These are phyloP conservation scores for Pseudogymnoascus destructans DNA, from an alignment of 2,329 filamentous ascomycete genomes.

Conservation along the genomic window DNA sequence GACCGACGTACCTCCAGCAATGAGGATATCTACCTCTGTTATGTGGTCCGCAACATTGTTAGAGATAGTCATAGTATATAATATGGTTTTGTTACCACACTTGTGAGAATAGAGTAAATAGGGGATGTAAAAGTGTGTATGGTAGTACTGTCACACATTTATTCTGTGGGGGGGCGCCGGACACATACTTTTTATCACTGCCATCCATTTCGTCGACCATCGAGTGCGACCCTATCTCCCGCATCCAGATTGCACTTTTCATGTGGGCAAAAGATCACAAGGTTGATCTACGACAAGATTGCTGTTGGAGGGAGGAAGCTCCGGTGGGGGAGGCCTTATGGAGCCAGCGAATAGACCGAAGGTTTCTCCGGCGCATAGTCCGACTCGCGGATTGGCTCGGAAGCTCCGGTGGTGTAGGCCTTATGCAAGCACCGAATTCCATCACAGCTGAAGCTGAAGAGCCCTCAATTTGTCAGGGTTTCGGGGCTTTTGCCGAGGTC, in stretches of 20 bases:
- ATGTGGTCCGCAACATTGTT: slow-evolving; percentile 12
- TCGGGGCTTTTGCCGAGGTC: no score
- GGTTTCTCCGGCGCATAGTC: no score
- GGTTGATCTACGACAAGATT: not conserved
- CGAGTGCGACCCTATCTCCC: not conserved
- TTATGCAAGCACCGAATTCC: no score
- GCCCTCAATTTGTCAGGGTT: no score
- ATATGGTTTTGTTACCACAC: not conserved
- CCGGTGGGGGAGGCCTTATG: no score
- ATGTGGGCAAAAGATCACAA: not conserved
- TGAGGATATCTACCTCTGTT: slow-evolving; percentile 6
- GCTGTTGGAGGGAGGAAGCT: no score
- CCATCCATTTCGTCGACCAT: not conserved
- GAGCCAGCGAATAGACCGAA: no score
- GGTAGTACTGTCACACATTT: not conserved
- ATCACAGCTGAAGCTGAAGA: no score
- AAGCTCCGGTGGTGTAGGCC: no score
- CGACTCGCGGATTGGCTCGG: no score
- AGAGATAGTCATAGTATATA: not conserved
- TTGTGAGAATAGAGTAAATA: not conserved
- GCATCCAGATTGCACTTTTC: not conserved
- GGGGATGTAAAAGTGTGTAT: not conserved
- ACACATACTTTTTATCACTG: not conserved
- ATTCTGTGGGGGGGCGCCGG: not conserved
- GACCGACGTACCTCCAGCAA: slow-evolving; percentile 8